These are phyloP conservation scores for Blepharisma stoltei DNA, from an alignment of 73 alveolate species.

Conservation along the genomic window DNA sequence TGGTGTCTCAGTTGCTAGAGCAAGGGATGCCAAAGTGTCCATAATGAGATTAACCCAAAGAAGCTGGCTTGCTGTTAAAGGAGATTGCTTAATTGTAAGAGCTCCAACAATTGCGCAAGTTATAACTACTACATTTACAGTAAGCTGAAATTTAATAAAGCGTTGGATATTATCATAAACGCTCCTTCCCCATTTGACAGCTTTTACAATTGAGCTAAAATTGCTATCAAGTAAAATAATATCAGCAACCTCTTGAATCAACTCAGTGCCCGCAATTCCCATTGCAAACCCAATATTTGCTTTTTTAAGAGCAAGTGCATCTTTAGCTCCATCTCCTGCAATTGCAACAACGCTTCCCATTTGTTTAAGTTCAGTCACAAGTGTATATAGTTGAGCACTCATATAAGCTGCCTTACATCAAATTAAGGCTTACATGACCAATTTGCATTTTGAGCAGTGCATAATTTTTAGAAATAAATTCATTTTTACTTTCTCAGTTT, in stretches of 20 bases:
- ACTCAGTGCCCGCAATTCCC: slow-evolving; percentile 98
- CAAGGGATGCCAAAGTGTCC: slow-evolving; percentile 88
- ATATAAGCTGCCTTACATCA: too few relatives aligned
- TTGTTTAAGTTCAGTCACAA: slow-evolving; percentile 89
- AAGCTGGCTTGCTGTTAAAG: slow-evolving; percentile 40
- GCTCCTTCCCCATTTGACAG: slow-evolving; percentile 86
- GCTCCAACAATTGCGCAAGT: slow-evolving; percentile 76
- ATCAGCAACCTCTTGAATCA: slow-evolving; percentile 94
- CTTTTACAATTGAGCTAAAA: slow-evolving; percentile 87
- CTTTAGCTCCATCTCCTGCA: slow-evolving; percentile 99
- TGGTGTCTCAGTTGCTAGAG: slow-evolving; percentile 95
- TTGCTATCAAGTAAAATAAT: slow-evolving; percentile 94
- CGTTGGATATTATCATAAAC: slow-evolving; percentile 81
- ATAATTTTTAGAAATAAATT: too few relatives aligned
- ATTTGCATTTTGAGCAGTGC: too few relatives aligned
- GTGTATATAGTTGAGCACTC: too few relatives aligned
- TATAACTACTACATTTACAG: slow-evolving; percentile 91
- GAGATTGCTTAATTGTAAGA: slow-evolving; percentile 77
- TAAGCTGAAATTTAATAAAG: slow-evolving; percentile 86
- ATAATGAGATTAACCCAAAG: slow-evolving; percentile 47
- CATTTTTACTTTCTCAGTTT: too few relatives aligned
- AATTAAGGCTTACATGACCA: too few relatives aligned
- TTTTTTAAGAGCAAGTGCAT: slow-evolving; percentile 96
- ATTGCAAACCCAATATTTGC: slow-evolving; percentile 97
- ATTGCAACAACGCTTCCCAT: slow-evolving; percentile 95